Base-by-base conservation (phyloP, 352 stramenopile genomes). In the Plasmopara muralis region DNA sequence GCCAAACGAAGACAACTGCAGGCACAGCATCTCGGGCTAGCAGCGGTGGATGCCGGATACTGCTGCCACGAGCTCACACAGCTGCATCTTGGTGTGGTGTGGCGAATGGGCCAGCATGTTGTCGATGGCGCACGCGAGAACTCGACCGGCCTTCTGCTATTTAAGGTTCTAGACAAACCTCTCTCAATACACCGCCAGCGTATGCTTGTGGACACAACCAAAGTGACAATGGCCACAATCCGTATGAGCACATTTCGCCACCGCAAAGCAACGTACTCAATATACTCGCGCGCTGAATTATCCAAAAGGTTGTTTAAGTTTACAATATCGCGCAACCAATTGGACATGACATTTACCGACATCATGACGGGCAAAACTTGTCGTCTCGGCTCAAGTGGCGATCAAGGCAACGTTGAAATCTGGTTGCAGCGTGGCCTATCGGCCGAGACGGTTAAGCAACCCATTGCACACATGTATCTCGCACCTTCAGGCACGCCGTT, bases 151-250 rank as follows among this genome's bases (percentile, higher is more conserved):
- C 66, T 69, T 28, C 20, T 47, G 41, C 54, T 65, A 4, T 71
- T 74, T 42, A 38, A 56, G 31, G 43, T 74, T 9, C 56, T 43
- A 10, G 61, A 68, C 39, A 70, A 68, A 40, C 33, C 61, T 16
- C 47, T 73, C 29, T 74, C 66, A 33, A 50, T 74, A 20, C 62
- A 74, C 34, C 53, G 58, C 6, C 66, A 74, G 52, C 65, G 65
- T 25, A 43, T 54, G n/a, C 53, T 73, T 12, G 29, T 73, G 30
- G 58, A 68, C 43, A 38, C 38, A 16, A 70, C 51, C 4, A 44
- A 70, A 12, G 45, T 64, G 34, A 51, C 60, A 6, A 62, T 74
- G 37, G 62, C 66, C 39, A 69, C 62, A 25, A 64, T 74, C 34
- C 66, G 62, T 28, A 68, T 67, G 62, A 58, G 53, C 33, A 58